Evolutionary conservation across 2,329 filamentous ascomycete species (phyloP), one percentile per base, ranked within the genome.

Genomic region (Penicillium palitans): DNA sequence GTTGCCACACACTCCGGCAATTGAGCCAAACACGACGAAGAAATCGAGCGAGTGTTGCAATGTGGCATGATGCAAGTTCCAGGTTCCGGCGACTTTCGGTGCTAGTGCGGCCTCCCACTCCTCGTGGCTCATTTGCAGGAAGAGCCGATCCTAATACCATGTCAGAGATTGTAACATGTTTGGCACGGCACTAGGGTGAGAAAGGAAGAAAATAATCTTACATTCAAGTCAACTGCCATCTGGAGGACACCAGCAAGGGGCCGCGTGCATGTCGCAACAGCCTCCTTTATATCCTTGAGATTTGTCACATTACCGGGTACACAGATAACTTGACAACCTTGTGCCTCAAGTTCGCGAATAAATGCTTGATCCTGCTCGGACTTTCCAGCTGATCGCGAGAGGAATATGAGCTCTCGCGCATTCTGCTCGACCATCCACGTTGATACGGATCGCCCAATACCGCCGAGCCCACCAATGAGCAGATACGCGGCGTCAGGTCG

Each of bases 111-210:
- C 39, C 0, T 21, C 47, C 66, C 72, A 79, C 21, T 76, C 66
- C 3, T 70, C 62, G 44, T 73, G 71, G 0, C 57, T 62, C 72
- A 78, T 76, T 17, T 75, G 72, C n/a, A 72, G 59, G 6, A 70
- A 63, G 0, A 42, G 35, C 13, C 58, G 58, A 33, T 66, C 61
- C 61, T 66, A 40, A 40, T 12, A 47, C 27, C 2, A 17, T 3
- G 27, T 33, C 27, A 10, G 40, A 33, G 2, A 29, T 35, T 24
- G 2, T 6, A 27, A 9, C 21, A 9, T 27, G 6, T 6, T 15
- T 27, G 17, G 21, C 19, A n/a, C 1, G 12, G 27, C n/a, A 4
- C 8, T 8, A 2, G 9, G 3, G 13, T 5, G n/a, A 41, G 21
- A 8, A 55, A 39, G 17, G 9, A 3, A 13, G 15, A 24, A 5